Percentiles rank a stretch among this genome's conserved stretches.
These are phyloP conservation scores for Serendipita sp. DNA, from an alignment of 768 basidiomycete species.

Conservation along the genomic window DNA sequence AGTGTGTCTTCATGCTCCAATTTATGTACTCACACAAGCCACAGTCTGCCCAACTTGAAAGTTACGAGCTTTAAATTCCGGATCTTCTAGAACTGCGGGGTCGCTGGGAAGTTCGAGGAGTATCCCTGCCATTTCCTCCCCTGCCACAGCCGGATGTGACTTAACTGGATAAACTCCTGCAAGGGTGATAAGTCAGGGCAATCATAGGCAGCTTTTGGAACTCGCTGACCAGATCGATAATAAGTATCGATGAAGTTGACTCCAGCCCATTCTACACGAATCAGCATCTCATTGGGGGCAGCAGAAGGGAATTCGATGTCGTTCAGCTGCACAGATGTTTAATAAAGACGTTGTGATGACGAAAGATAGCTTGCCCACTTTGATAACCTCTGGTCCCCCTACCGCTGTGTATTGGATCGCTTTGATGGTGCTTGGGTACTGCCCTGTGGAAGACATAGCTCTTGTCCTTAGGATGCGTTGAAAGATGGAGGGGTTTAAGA, in stretches of 20 bases:
- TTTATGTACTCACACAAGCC: constrained; percentile 34
- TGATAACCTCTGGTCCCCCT: constrained; percentile 64
- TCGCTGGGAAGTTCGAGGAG: constrained; percentile 63
- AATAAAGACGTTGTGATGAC: background rate
- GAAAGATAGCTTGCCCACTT: constrained; percentile 29
- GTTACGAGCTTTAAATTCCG: constrained; percentile 44
- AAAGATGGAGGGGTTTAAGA: background rate
- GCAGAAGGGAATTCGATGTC: constrained; percentile 51
- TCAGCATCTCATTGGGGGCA: constrained; percentile 36
- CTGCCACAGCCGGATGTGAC: constrained; percentile 47
- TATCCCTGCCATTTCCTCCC: constrained; percentile 63
- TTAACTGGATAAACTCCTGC: constrained; percentile 46
- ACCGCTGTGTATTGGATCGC: constrained; percentile 57
- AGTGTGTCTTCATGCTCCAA: background rate
- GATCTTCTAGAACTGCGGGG: constrained; percentile 36
- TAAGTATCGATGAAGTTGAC: constrained; percentile 86
- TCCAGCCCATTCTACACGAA: constrained; percentile 27
- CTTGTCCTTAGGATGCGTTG: background rate
- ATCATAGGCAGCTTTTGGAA: constrained; percentile 12
- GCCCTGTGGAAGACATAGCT: constrained; percentile 12
- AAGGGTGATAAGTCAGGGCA: constrained; percentile 18
- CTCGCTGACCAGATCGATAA: constrained; percentile 36
- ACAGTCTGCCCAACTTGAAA: constrained; percentile 59
- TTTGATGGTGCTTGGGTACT: constrained; percentile 41
- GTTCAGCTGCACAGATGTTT: constrained; percentile 14